These are phyloP conservation scores for Tulasnella sp. DNA, from an alignment of 768 basidiomycete genomes.

Conservation along the genomic window DNA sequence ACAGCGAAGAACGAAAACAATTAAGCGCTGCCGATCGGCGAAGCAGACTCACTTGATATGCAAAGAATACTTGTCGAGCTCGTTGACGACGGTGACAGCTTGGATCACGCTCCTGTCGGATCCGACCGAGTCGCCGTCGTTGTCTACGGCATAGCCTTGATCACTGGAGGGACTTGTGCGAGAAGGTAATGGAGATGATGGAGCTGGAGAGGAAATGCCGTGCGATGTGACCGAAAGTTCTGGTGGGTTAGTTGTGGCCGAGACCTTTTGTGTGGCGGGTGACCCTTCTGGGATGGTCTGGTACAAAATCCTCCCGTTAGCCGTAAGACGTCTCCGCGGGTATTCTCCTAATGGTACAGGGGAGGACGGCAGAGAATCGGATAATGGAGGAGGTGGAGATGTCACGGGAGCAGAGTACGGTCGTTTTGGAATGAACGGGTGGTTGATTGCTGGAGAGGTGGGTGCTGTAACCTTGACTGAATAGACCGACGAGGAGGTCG, in stretches of 20 bases:
- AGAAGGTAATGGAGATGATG: neutral
- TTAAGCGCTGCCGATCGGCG: neutral
- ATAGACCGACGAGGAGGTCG: neutral
- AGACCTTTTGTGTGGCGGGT: neutral
- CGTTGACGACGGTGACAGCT: conserved; percentile 20
- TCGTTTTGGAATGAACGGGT: conserved; percentile 25
- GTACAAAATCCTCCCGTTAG: neutral
- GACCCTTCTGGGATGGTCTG: conserved; percentile 8
- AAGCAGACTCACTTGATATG: conserved; percentile 25
- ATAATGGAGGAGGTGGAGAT: neutral
- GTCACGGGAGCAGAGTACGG: conserved; percentile 20
- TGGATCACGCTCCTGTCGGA: conserved; percentile 23
- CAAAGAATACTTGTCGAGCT: conserved; percentile 18
- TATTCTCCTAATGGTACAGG: neutral
- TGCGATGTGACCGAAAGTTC: neutral
- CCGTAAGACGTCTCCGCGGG: neutral
- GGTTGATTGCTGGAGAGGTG: neutral
- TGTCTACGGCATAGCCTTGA: neutral
- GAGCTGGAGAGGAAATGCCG: neutral
- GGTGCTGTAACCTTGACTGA: conserved; percentile 23
- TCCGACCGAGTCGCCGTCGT: conserved; percentile 9
- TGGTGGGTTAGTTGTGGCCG: neutral
- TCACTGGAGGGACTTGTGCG: neutral
- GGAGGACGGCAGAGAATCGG: neutral
- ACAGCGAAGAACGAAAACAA: neutral